Evolutionary conservation across 164 flowering plant species (phyloP), one percentile per base, ranked within the genome.

Genomic region (Cinnamomum micranthum): DNA sequence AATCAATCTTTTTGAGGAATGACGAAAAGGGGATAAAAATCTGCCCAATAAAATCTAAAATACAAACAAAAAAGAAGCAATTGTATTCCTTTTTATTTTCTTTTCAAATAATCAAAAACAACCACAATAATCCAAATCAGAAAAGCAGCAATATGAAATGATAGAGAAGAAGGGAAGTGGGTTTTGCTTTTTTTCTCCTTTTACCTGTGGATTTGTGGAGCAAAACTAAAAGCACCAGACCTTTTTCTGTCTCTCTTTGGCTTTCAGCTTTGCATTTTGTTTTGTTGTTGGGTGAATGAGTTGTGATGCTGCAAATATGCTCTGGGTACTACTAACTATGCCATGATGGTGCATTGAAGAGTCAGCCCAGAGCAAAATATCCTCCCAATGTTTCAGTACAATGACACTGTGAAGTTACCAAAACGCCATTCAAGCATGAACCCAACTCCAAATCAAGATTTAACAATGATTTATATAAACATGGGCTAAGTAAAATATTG

Each of bases 31-130:
- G 68, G 55, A 68, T 65, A 81, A 77, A 77, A 65, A 76, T 71
- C 72, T 79, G 76, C 80, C 70, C 76, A 77, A 85, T 92, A 87
- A 89, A 86, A 90, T 90, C 86, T 75, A 87, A 86, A 55, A 55
- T 55, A 19, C 60, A 55, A 55, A 80, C 82, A 86, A 82, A 78
- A 50, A 77, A 81, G 80, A 81, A 23, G 71, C 58, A 20, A 47
- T 9, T n/a, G 13, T 67, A 27, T 31, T 33, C 17, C 28, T 66
- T 25, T 13, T 28, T 1, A 7, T 41, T 41, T 41, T 47, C 41
- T 69, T 47, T 47, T 24, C 14, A 69, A 25, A 41, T 7, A 41
- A 12, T 22, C 71, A 67, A 6, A 41, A 41, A 69, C 55, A 69
- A 15, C 71, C 10, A 4, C 2, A 20, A 69, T 22, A 47, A 41